Base-by-base conservation (phyloP, 1,284 basidiomycete genomes). In the Austroboletus novae-zelandiae region DNA sequence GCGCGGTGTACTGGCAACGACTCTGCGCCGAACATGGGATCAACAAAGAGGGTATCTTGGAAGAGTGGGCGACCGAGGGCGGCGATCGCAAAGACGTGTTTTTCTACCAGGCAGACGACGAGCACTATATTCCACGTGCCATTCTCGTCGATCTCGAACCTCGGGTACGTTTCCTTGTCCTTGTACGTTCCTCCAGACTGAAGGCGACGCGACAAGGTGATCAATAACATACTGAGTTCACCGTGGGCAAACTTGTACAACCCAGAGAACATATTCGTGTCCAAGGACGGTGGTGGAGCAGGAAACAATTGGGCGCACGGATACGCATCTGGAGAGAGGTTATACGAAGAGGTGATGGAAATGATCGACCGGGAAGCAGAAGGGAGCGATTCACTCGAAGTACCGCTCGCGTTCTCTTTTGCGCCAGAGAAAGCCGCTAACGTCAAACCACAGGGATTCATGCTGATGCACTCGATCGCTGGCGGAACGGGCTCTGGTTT, bases 241-340 rank as follows among this genome's bases (percentile, higher is more conserved):
- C 85, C 93, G 1, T 97, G 91, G 74, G 90, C 90, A 48, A 91
- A 90, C 60, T 72, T 99, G 25, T 99, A 98, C 71, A 99, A 99
- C 66, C 96, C 96, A 0, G 97, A 99, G 66, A 99, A 99, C 67
- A 94, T 99, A 43, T 98, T 93, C 66, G 78, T 94, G 20, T 94
- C 90, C 8, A 91, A 96, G 70, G 92, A 96, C 62, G 97, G 97
- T 6, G 95, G 97, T 17, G 97, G 97, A 48, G 96, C 97, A 5
- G 97, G 96, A 29, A 99, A 99, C 66, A 98, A 98, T 66, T 99
- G 96, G 96, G 96, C 94, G 0, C 91, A 95, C 61, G 96, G 96
- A 5, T 95, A 96, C 62, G 78, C 85, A 10, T 82, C 88, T 5
- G 97, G 94, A 41, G 95, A 99, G 70, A 79, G 81, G 59, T 84